Base-by-base conservation (phyloP, 495 filamentous ascomycete species). In the Penicillium subrubescens region DNA sequence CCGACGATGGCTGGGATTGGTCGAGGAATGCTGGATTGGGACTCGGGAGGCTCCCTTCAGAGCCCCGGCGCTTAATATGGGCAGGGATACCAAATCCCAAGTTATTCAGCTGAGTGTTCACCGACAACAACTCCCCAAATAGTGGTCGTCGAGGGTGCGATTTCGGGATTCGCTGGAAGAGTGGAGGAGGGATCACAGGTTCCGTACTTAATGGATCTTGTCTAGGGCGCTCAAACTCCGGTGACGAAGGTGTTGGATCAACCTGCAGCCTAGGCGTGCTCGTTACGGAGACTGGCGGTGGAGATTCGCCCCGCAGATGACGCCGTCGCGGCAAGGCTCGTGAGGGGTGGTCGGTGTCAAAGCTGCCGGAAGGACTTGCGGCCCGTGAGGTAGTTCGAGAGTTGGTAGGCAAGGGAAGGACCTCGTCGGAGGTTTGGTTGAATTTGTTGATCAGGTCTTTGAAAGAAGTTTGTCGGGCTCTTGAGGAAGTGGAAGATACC, bases 381-480 rank as follows among this genome's bases (percentile, higher is more conserved):
- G 79, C 61, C 55, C 70, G 67, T 10, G 82, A 83, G 35, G 68
- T 66, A 2, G 77, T 71, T 41, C 65, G 66, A 23, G 76, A 73
- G 34, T 70, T 66, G 15, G 73, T 69, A 5, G 82, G 83, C 8
- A 83, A 52, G 12, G 85, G 85, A 14, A 84, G 77, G 41, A 85
- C 73, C 59, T 85, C 78, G 68, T 88, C 84, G 31, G 77, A 71
- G 52, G 75, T 82, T 52, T 84, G 82, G 68, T 89, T 86, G 74
- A 89, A 89, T 34, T 80, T 83, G 71, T 86, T 84, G 50, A 88
- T 79, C 23, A 89, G 81, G 48, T 89, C 83, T 75, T 84, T 86
- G 71, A 89, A 86, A 14, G 84, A 83, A 6, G 84, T 74, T 66
- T 86, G 79, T 58, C 80, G 73, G 31, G 77, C 63, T 46, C 77